A percentile compares a stretch with the other conserved stretches of the same genome.
Evolutionary conservation across 345 rosid species (phyloP).

Genomic region (Eucalyptus rudis): DNA sequence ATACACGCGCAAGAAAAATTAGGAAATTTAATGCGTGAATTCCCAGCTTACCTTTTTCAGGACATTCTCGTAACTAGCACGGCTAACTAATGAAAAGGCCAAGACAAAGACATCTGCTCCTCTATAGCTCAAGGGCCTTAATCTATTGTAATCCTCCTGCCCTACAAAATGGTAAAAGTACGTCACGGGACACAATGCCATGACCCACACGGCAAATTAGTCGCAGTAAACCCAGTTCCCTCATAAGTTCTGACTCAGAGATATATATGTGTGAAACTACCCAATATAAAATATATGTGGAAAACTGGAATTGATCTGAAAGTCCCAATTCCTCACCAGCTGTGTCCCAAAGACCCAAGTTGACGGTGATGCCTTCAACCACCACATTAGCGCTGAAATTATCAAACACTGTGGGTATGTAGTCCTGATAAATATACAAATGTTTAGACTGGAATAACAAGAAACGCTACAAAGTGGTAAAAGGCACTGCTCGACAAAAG

Average conservation of each 20-base stretch:
- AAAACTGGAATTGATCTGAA: not conserved
- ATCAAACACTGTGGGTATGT: slow-evolving; percentile 92
- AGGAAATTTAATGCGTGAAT: not conserved
- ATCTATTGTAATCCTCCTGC: slow-evolving; percentile 93
- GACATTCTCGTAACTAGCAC: slow-evolving; percentile 92
- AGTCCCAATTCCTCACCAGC: slow-evolving; percentile 40
- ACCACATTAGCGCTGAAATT: slow-evolving; percentile 97
- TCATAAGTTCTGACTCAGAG: not conserved
- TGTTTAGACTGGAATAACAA: not conserved
- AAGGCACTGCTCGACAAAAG: not conserved
- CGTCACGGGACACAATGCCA: not conserved
- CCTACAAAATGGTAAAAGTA: slow-evolving; percentile 23
- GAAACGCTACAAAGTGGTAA: not conserved
- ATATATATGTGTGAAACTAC: not conserved
- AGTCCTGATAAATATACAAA: slow-evolving; percentile 49
- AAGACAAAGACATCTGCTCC: slow-evolving; percentile 94
- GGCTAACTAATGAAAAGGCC: slow-evolving; percentile 91
- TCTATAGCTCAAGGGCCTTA: slow-evolving; percentile 98
- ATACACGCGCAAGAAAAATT: not conserved
- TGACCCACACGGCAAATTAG: not conserved
- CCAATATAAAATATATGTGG: not conserved
- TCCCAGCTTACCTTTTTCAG: slow-evolving; percentile 58
- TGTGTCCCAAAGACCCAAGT: slow-evolving; percentile 96
- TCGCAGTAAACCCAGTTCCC: not conserved
- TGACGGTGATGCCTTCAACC: slow-evolving; percentile 87